Evolutionary conservation across 257 asterid genomes (phyloP), one percentile per base, ranked within the genome.

Genomic region (Solanum chiquidenum): DNA sequence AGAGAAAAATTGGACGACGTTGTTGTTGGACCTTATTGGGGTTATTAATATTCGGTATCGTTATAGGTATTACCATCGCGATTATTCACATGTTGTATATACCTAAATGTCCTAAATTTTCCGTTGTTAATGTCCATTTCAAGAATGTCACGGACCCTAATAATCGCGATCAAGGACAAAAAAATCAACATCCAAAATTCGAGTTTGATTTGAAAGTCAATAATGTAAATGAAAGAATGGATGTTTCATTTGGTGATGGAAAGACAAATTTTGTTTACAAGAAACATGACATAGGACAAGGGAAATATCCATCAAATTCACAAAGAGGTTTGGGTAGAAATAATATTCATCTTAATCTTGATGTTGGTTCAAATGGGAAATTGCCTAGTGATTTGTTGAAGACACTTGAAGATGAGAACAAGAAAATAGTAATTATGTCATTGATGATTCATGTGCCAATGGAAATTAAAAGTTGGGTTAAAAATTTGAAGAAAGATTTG

Each of bases 101-200:
- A 44, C 96, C 98, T 76, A 71, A 73, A 35, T 18, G 90, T 8
- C 98, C 98, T 12, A 80, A 86, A 4, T 91, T 96, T 86, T 5
- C 91, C 82, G 25, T 96, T 85, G 23, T 73, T 1, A 35, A 66
- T 10, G 38, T 96, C 60, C 89, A 12, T 11, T 90, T 84, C 87
- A 89, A 38, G 68, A 90, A 86, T 52, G 13, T 88, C 27, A 58
- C 35, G 6, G 68, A 64, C 14, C 84, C 74, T n/a, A 35, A 20
- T 40, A 42, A 33, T 69, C 38, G 38, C 11, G 84, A 21, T 31
- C 84, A 77, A 7, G 64, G 25, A 34, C 84, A 77, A 77, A 77
- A 27, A 27, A 42, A 77, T 77, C 68, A 40, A 20, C 21, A 34
- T 37, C 88, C 94, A 13, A 89, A 77, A 20, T 91, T 87, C 42